phyloP scores from a whole-genome alignment of 169 alveolate species.

The Eimeria zaria region DNA sequence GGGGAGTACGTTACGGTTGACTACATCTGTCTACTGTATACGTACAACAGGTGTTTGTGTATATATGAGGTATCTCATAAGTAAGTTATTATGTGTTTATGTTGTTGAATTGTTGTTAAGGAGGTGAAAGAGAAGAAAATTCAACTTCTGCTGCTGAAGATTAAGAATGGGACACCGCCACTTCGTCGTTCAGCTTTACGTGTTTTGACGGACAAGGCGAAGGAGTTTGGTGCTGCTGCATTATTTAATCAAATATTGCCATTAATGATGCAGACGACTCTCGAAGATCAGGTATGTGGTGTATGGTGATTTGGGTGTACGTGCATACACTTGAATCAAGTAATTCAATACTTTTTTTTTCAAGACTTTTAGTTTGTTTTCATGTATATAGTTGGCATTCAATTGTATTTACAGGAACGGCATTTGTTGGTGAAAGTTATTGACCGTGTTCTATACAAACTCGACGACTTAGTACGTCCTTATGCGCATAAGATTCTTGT shows the following conservation, averaged over 20 bases:
- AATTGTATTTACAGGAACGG: slow-evolving; percentile 95
- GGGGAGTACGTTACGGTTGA: neutral
- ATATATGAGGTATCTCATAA: neutral
- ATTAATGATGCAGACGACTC: slow-evolving; percentile 98
- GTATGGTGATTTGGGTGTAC: neutral
- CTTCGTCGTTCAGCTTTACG: slow-evolving; percentile 98
- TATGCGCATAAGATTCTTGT: slow-evolving; percentile 99
- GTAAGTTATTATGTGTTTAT: neutral
- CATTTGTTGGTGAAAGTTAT: slow-evolving; percentile 99
- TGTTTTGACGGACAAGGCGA: slow-evolving; percentile 97
- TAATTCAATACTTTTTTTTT: too few species aligned
- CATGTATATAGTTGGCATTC: neutral
- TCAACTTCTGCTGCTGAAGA: slow-evolving; percentile 96
- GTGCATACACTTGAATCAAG: neutral
- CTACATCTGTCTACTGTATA: neutral
- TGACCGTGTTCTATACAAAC: slow-evolving; percentile 98
- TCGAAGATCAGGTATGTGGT: slow-evolving; percentile 92
- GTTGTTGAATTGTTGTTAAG: slow-evolving; percentile 88
- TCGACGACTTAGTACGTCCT: slow-evolving; percentile 99
- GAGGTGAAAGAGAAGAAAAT: slow-evolving; percentile 98
- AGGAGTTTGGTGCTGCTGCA: slow-evolving; percentile 99
- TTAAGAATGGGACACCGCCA: slow-evolving; percentile 99
- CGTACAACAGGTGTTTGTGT: neutral
- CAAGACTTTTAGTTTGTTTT: neutral
- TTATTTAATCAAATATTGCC: slow-evolving; percentile 99